Percentiles rank a stretch among this genome's conserved stretches.
phyloP scores from a whole-genome alignment of 2,329 filamentous ascomycete species.

The Trichophyton verrucosum region DNA sequence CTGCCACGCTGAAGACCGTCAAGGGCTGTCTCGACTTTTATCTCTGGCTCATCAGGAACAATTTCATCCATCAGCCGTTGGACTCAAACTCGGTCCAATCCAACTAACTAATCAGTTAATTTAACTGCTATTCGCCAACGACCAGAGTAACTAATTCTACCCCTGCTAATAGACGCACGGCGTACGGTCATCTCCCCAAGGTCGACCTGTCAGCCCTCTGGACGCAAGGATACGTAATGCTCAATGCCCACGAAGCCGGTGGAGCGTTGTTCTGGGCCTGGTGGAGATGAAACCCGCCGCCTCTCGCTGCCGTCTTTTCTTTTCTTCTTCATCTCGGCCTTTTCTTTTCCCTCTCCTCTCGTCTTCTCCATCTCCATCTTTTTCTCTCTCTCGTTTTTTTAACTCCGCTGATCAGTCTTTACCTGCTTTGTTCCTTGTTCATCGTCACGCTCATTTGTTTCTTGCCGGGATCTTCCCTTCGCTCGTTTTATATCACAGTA shows the following conservation, averaged over 20 bases:
- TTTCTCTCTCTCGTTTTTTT: not conserved
- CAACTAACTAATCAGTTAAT: not conserved
- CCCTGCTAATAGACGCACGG: no score
- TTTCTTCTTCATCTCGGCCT: not conserved
- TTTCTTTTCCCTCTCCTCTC: not conserved
- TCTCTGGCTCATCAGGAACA: conserved; percentile 6
- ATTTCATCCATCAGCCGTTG: not conserved
- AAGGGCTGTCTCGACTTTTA: conserved; percentile 7
- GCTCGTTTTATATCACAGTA: not conserved
- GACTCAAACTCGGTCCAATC: no score
- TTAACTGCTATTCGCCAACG: no score
- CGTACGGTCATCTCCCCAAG: not conserved
- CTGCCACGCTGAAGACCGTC: conserved; percentile 5
- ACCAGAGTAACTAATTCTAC: no score
- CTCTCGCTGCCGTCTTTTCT: not conserved
- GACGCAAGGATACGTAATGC: not conserved
- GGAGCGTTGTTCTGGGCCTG: not conserved
- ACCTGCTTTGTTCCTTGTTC: not conserved
- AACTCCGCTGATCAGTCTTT: not conserved
- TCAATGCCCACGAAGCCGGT: not conserved
- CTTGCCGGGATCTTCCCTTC: not conserved
- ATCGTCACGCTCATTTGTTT: not conserved
- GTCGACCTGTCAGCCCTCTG: not conserved
- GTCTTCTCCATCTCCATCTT: not conserved
- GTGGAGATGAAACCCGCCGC: not conserved